Evolutionary conservation across 805 yeast species (phyloP), one percentile per base, ranked within the genome.

Genomic region (Candida tallmaniae): DNA sequence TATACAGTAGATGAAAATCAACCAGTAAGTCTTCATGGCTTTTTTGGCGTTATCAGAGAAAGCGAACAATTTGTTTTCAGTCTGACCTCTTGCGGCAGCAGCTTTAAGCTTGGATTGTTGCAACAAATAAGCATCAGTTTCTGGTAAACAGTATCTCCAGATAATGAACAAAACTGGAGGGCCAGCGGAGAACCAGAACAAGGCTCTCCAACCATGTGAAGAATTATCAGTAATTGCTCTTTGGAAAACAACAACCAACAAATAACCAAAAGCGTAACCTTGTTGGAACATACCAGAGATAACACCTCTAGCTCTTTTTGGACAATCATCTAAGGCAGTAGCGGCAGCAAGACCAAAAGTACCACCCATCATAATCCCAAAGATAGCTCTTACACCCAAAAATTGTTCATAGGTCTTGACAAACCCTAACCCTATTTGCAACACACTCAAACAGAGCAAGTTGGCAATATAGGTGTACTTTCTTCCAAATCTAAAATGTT

Each of bases 211-310:
- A 0, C 66, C 61, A 38, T 74, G 65, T 1, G 60, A 46, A 4
- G 78, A 62, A 39, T 67, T 72, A 32, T 35, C 33, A 6, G 73
- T 75, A 40, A 80, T 72, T 22, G 81, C 82, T 52, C 86, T 65
- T 41, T 74, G 73, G 60, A 79, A 80, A 16, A 79, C 64, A 32
- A 78, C 83, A 5, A 78, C 85, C 39, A 80, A 51, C 17, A 80
- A 58, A 46, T 78, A 80, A 16, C 88, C 88, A 31, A 80, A 69
- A 1, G 83, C 80, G 46, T 80, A 86, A 41, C 95, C 95, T 54
- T 84, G 83, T 58, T 85, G 95, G 52, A 86, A 74, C 27, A 83
- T 55, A 31, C 85, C 86, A 23, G 80, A 72, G 31, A 80, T 56
- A 38, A 78, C 65, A 29, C 84, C 81, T 56, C 75, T 63, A 22